Evolutionary conservation across 2,329 filamentous ascomycete genomes (phyloP).

Genomic region (Akanthomyces muscarius): DNA sequence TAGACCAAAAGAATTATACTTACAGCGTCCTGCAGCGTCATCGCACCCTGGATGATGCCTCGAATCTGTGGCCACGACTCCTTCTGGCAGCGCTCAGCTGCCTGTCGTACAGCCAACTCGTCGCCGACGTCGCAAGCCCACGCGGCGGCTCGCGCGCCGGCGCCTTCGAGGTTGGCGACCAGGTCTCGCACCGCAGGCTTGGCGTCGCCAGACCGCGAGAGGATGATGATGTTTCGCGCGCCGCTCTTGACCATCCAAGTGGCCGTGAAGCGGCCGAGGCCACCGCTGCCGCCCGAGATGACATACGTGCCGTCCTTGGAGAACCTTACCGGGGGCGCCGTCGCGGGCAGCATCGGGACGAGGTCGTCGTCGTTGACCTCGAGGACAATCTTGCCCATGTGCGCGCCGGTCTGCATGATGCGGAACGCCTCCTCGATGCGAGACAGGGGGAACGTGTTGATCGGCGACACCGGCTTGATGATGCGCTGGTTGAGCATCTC

Average conservation of each 20-base stretch:
- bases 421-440: constrained; percentile 32
- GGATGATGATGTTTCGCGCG: constrained; percentile 39
- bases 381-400: constrained; percentile 34
- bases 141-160: not conserved
- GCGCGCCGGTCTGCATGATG: constrained; percentile 33
- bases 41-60: not conserved
- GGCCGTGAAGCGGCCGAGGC: constrained; percentile 42
- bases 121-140: not conserved
- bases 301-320: constrained; percentile 36
- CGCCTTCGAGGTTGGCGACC: not conserved
- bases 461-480: constrained; percentile 20
- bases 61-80: not conserved
- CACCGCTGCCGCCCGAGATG: constrained; percentile 44
- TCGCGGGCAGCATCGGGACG: not conserved
- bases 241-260: constrained; percentile 44
- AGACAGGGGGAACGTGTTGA: constrained; percentile 19
- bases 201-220: constrained; percentile 20
- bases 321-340: no score
- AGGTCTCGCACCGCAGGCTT: not conserved
- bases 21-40: not conserved
- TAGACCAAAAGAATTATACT: no score
- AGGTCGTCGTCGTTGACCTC: no score
- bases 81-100: not conserved
- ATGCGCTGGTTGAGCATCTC: constrained; percentile 18
- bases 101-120: not conserved